phyloP scores from a whole-genome alignment of 331 rosid genomes.

The Malus hybrid region DNA sequence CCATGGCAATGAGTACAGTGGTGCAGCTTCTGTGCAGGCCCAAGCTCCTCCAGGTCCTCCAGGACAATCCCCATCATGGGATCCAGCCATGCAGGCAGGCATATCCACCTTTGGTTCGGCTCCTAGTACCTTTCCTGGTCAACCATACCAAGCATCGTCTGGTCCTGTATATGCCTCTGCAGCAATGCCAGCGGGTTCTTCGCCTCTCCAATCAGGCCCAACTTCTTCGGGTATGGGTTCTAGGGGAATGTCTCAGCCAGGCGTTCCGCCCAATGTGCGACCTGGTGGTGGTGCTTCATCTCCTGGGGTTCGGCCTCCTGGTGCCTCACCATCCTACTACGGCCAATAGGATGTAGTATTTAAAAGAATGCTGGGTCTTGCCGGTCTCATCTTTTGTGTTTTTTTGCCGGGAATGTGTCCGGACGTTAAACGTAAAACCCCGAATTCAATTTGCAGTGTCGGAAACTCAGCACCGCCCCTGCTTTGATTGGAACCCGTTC shows the following conservation, averaged over 20 bases:
- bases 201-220: conserved; percentile 33
- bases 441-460: conserved; percentile 1
- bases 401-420: background rate
- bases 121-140: conserved; percentile 51
- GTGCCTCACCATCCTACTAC: conserved; percentile 24
- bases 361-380: conserved; percentile 2
- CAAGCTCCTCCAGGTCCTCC: conserved; percentile 53
- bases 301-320: conserved; percentile 22
- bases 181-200: conserved; percentile 29
- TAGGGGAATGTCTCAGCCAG: conserved; percentile 23
- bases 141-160: conserved; percentile 35
- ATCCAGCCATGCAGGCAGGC: conserved; percentile 46
- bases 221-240: conserved; percentile 26
- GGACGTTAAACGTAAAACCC: background rate
- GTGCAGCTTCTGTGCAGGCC: conserved; percentile 29
- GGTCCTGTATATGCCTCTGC: conserved; percentile 35
- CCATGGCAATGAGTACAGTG: conserved; percentile 28
- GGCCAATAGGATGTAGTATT: conserved; percentile 20
- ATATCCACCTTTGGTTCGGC: conserved; percentile 35
- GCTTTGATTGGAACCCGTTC: background rate
- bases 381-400: background rate
- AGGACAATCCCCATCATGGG: conserved; percentile 71
- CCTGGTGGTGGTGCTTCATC: conserved; percentile 33
- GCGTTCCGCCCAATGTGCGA: conserved; percentile 18
- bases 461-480: conserved; percentile 2